phyloP scores from a whole-genome alignment of 2,329 filamentous ascomycete genomes.

The Emergomyces pasteurianus region DNA sequence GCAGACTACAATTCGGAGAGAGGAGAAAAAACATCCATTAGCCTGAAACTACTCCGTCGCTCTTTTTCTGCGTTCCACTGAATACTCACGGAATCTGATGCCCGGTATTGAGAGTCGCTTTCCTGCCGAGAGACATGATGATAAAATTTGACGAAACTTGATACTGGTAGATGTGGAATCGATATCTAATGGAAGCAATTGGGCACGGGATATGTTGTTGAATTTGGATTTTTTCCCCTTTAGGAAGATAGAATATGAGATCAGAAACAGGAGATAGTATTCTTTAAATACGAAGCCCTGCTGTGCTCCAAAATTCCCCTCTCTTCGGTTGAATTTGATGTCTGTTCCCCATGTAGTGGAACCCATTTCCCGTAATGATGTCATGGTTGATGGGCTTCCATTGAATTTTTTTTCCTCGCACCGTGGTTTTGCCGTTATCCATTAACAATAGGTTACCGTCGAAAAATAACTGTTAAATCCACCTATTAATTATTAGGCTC shows the following conservation, averaged over 20 bases:
- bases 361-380: neutral
- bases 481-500: too few species aligned
- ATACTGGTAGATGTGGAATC: neutral
- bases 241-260: neutral
- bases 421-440: too few species aligned
- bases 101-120: slow-evolving; percentile 27
- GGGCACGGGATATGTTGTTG: neutral
- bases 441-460: too few species aligned
- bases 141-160: neutral
- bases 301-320: neutral
- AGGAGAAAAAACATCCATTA: neutral
- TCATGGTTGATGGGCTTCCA: neutral
- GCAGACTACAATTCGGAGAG: slow-evolving; percentile 16
- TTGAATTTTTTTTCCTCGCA: neutral
- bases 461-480: neutral
- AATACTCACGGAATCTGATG: slow-evolving; percentile 26
- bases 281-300: neutral
- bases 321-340: neutral
- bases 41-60: neutral
- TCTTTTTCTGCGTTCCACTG: neutral
- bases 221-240: neutral
- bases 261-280: neutral
- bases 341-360: neutral
- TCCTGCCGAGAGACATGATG: slow-evolving; percentile 31
- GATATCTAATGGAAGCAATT: neutral